Evolutionary conservation across 2,329 filamentous ascomycete species (phyloP).

Genomic region (Cryphonectria japonica): DNA sequence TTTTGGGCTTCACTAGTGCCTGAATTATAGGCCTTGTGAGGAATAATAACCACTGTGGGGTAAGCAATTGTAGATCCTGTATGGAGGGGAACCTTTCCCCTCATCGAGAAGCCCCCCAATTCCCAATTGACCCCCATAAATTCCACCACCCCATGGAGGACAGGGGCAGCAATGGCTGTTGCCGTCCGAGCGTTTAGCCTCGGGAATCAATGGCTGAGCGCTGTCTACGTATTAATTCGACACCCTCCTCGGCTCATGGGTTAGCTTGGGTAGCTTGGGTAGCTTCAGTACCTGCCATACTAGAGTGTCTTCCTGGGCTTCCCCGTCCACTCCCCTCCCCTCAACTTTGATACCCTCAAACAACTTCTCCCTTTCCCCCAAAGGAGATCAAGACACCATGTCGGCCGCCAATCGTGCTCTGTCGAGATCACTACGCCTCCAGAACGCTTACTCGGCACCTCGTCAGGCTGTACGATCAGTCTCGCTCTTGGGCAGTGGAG

Average conservation of each 20-base stretch:
- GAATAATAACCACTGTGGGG: not conserved
- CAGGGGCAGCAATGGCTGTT: not conserved
- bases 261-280: not conserved
- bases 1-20: not conserved
- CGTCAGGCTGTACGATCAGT: slow-evolving; percentile 40
- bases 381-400: slow-evolving; percentile 24
- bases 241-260: slow-evolving; percentile 2
- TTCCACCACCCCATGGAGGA: slow-evolving; percentile 8
- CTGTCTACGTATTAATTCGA: not conserved
- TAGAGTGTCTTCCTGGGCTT: not conserved
- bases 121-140: too few species aligned
- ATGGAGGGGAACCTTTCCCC: slow-evolving; percentile 1
- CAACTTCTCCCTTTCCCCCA: not conserved
- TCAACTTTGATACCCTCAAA: not conserved
- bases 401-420: slow-evolving; percentile 53
- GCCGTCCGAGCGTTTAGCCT: not conserved
- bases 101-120: not conserved
- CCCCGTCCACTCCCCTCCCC: not conserved
- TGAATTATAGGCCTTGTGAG: not conserved
- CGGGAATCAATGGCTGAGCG: slow-evolving; percentile 11
- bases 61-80: not conserved
- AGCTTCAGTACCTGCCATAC: not conserved
- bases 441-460: slow-evolving; percentile 44
- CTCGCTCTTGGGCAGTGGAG: slow-evolving; percentile 38
- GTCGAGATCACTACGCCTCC: slow-evolving; percentile 57